Percentiles rank a stretch among this genome's conserved stretches.
These are phyloP conservation scores for Rhytidiadelphus loreus DNA, from an alignment of 225 moss, liverwort and hornwort genomes.

Conservation along the genomic window DNA sequence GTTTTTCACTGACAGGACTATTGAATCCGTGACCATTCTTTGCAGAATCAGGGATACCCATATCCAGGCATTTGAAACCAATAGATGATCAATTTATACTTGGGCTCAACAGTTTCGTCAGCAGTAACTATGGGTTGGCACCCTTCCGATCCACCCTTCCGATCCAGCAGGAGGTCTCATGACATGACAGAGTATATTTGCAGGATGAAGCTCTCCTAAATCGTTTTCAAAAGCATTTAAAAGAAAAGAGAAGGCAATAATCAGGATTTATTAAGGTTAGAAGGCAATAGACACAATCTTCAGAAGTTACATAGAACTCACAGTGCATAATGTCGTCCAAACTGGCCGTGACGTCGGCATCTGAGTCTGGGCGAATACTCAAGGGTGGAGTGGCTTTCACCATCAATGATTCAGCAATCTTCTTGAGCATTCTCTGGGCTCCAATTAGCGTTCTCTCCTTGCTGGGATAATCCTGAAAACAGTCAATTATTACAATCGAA, in stretches of 20 bases:
- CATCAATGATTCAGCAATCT: not conserved
- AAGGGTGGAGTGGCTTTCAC: conserved; percentile 1
- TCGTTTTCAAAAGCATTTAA: not conserved
- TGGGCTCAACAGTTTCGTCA: not conserved
- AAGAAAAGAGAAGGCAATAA: not conserved
- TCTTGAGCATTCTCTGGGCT: not conserved
- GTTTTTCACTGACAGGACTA: not conserved
- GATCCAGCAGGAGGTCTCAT: not conserved
- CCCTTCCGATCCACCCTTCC: not conserved
- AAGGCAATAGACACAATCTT: not conserved
- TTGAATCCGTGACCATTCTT: not conserved
- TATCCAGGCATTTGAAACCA: not conserved
- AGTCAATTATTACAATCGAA: not conserved
- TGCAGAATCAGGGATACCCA: not conserved
- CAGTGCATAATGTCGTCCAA: conserved; percentile 1
- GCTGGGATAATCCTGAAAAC: not conserved
- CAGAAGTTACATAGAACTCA: not conserved
- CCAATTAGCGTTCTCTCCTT: not conserved
- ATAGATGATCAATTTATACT: not conserved
- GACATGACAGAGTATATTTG: not conserved
- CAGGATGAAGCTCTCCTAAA: not conserved
- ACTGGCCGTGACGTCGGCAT: not conserved
- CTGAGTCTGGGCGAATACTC: not conserved
- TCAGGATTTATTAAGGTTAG: not conserved
- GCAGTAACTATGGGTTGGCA: not conserved